Evolutionary conservation across 257 asterid species (phyloP).

Genomic region (Solanum ossicruentum): DNA sequence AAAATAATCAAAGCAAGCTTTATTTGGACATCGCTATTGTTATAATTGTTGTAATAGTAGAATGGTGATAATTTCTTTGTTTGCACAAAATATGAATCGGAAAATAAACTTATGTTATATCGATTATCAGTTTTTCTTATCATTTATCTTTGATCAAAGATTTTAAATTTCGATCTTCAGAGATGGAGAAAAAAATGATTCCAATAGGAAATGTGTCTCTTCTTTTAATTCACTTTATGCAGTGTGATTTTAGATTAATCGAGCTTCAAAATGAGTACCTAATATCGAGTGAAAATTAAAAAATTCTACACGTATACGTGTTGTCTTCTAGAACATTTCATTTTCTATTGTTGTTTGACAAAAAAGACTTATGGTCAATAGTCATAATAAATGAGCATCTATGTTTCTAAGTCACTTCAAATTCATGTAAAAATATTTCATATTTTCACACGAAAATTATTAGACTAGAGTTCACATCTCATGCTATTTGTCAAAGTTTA

Average conservation of each 20-base stretch:
- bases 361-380: neutral
- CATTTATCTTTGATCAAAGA: neutral
- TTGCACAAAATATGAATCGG: neutral
- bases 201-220: neutral
- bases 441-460: neutral
- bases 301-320: neutral
- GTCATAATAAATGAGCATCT: neutral
- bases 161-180: neutral
- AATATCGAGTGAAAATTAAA: neutral
- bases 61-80: no score
- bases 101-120: neutral
- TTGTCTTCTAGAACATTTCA: neutral
- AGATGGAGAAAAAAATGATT: neutral
- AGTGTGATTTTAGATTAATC: neutral
- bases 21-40: neutral
- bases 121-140: no score
- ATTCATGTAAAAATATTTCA: neutral
- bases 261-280: rapidly evolving
- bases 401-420: neutral
- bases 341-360: neutral
- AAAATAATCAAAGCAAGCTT: neutral
- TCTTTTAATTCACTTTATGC: neutral
- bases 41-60: neutral
- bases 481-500: neutral
- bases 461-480: neutral